Evolutionary conservation across 768 basidiomycete species (phyloP), one percentile per base, ranked within the genome.

Genomic region (Russula emetica): DNA sequence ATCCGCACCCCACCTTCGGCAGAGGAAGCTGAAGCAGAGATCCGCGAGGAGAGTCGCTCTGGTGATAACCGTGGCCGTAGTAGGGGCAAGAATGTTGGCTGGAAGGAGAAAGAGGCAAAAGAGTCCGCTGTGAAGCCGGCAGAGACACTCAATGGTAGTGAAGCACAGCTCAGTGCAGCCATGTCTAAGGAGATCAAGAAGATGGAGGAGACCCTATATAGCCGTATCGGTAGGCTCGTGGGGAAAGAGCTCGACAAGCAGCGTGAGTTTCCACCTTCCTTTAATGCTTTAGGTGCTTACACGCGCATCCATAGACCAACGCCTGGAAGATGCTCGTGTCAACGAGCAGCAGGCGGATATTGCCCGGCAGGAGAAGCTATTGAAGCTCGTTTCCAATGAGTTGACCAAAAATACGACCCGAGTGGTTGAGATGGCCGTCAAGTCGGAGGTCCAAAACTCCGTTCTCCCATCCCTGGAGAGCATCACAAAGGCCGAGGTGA

Each of bases 181-280:
- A 77, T 94, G 56, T 78, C 83, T 50, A 84, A 86, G 71, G 92
- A 94, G 75, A 92, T 93, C 68, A 85, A 81, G 73, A 88, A 87
- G 79, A 85, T 88, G 47, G 92, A 94, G 74, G 90, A 91, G 71
- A 91, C 76, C 68, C 74, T 94, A 55, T 87, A 90, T 67, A 84
- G 74, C 44, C 84, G 87, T 53, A 85, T 94, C 63, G 86, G 86
- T n/a, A 84, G 87, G 50, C 76, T 92, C 57, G 85, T 94, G 67
- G 82, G 82, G 42, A 90, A 90, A 76, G 92, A 94, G 74, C 86
- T 94, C 81, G 92, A 94, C 71, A 93, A 88, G 75, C 91, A 94
- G 74, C 86, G 92, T 92, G 67, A 74, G 89, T 78, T 34, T 26
- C 52, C 71, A 49, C 60, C 61, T 32, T 11, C 26, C 14, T 34